Evolutionary conservation across 495 filamentous ascomycete species (phyloP).

Genomic region (Hypoxylon perforatum): DNA sequence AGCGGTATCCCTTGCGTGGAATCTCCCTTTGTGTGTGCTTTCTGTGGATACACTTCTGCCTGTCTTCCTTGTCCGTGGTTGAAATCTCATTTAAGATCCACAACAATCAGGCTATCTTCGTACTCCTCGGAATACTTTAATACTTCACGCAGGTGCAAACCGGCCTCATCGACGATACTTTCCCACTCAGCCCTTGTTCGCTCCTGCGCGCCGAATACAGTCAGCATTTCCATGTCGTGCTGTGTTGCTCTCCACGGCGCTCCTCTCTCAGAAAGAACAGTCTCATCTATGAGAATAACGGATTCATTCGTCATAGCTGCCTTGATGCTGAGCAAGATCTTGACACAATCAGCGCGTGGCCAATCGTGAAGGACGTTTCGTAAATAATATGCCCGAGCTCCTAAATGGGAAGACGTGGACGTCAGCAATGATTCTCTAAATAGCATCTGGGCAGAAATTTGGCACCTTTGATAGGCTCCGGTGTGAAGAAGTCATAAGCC

Average conservation of each 20-base stretch:
- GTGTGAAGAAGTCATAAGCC: slow-evolving; percentile 44
- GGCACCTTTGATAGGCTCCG: slow-evolving; percentile 40
- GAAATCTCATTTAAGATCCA: background rate
- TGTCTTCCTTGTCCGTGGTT: no score
- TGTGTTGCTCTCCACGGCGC: background rate
- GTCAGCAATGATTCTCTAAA: background rate
- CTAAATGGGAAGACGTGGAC: slow-evolving; percentile 7
- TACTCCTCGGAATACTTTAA: background rate
- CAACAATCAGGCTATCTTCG: background rate
- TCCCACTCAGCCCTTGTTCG: background rate
- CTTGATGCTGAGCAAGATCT: slow-evolving; percentile 45
- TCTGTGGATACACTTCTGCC: no score
- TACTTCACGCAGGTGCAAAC: background rate
- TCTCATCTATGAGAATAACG: background rate
- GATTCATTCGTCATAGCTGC: background rate
- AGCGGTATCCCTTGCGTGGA: no score
- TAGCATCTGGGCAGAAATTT: background rate
- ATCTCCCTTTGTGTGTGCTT: no score
- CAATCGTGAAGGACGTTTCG: slow-evolving; percentile 59
- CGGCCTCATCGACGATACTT: background rate
- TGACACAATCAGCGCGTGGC: slow-evolving; percentile 49
- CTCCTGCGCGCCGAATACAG: slow-evolving; percentile 1
- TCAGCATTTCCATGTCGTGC: slow-evolving; percentile 5
- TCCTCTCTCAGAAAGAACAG: background rate
- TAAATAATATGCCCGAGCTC: slow-evolving; percentile 54